phyloP scores from a whole-genome alignment of 768 basidiomycete species.

The Terana coerulea region DNA sequence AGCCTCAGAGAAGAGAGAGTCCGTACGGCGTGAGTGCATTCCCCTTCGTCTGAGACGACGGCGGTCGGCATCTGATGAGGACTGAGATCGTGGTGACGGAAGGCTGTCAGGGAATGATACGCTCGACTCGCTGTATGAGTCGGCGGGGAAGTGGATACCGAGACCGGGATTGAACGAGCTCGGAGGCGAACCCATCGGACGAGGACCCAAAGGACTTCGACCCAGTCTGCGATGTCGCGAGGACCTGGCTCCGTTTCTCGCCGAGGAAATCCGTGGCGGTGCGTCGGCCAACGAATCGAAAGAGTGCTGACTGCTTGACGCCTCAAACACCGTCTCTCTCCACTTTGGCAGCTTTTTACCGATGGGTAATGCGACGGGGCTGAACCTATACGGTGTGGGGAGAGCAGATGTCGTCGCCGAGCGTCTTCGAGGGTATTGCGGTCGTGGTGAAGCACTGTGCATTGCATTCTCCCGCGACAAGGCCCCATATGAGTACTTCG shows the following conservation, averaged over 20 bases:
- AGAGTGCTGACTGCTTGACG: too few relatives aligned
- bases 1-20: too few relatives aligned
- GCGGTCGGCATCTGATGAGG: too few relatives aligned
- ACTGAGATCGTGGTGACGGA: too few relatives aligned
- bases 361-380: conserved; percentile 7
- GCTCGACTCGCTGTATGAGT: too few relatives aligned
- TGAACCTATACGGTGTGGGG: background rate
- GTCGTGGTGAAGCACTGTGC: background rate
- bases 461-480: background rate
- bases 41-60: too few relatives aligned
- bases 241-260: background rate
- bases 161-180: background rate
- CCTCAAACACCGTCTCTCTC: too few relatives aligned
- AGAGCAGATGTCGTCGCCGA: conserved; percentile 1
- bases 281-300: too few relatives aligned
- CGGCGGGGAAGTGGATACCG: too few relatives aligned
- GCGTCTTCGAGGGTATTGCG: background rate
- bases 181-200: background rate
- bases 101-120: too few relatives aligned
- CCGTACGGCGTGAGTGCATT: too few relatives aligned
- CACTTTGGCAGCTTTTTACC: conserved; percentile 8
- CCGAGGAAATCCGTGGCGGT: too few relatives aligned
- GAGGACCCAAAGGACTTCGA: background rate
- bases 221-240: background rate
- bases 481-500: background rate